Evolutionary conservation across 331 rosid species (phyloP), one percentile per base, ranked within the genome.

Genomic region (Spiraea crenata): DNA sequence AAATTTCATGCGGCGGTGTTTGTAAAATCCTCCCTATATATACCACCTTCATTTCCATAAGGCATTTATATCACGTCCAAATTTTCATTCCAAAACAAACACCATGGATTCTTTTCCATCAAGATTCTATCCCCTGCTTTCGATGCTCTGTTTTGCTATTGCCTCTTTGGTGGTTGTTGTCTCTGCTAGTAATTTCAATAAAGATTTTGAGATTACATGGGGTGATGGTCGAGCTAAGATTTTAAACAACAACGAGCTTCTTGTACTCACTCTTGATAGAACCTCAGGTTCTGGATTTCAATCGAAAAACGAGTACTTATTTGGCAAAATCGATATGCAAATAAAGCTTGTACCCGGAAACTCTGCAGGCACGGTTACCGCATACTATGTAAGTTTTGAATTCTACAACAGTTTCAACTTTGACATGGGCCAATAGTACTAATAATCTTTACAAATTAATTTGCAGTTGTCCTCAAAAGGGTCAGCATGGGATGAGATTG

Each of bases 301-400:
- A 15, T 88, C 95, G 72, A 82, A 58, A 42, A 72, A 69, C 7
- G 81, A 82, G 46, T 86, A 82, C 64, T 71, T 88, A 0, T 88
- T 77, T 15, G 85, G 89, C 7, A 74, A 82, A 39, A 74, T 86
- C 39, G 83, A 88, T 46, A 86, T 82, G 83, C 85, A 86, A 71
- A 71, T 88, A 64, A 86, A 88, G 76, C 89, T 88, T 71, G 91
- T 86, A 4, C 67, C 89, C 1, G 85, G 89, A 42, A 83, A 86
- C 74, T 88, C 89, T 42, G 91, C 91, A 3, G 95, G 95, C 71
- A 84, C 89, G 2, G 91, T 86, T 61, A 84, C 91, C 2, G 84
- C 95, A 35, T 88, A 82, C 25, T 88, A 86, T 63, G 91, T 82
- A 85, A 64, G 86, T 69, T 20, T 5, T 62, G 31, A 34, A 40